Evolutionary conservation across 345 rosid genomes (phyloP).

Genomic region (Triadica sebifera): DNA sequence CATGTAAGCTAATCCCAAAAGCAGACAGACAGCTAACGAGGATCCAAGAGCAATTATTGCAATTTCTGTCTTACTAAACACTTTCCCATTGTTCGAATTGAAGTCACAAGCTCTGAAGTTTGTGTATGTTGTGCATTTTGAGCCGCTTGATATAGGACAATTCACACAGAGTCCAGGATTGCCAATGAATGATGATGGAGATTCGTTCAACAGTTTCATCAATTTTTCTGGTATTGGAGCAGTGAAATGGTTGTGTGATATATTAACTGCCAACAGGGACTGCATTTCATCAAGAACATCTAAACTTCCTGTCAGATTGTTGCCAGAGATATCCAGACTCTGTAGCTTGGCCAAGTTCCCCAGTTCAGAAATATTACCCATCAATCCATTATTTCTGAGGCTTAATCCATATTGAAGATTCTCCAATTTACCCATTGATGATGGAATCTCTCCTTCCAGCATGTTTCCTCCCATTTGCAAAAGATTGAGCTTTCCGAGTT

Average conservation of each 20-base stretch:
- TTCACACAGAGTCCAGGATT: slow-evolving; percentile 60
- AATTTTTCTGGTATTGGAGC: slow-evolving; percentile 61
- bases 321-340: slow-evolving; percentile 58
- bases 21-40: slow-evolving; percentile 27
- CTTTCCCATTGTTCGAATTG: slow-evolving; percentile 22
- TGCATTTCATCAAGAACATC: slow-evolving; percentile 36
- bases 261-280: slow-evolving; percentile 44
- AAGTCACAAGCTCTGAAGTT: slow-evolving; percentile 39
- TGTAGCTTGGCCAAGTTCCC: slow-evolving; percentile 39
- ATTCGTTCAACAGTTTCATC: slow-evolving; percentile 27
- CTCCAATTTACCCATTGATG: slow-evolving; percentile 47
- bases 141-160: slow-evolving; percentile 35
- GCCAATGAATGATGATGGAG: slow-evolving; percentile 48
- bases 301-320: slow-evolving; percentile 62
- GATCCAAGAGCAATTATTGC: slow-evolving; percentile 43
- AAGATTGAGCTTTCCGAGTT: slow-evolving; percentile 43
- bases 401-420: slow-evolving; percentile 52
- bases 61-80: slow-evolving; percentile 32
- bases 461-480: slow-evolving; percentile 60
- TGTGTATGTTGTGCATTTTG: slow-evolving; percentile 24
- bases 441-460: slow-evolving; percentile 67
- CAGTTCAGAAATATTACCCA: slow-evolving; percentile 58
- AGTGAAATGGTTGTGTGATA: slow-evolving; percentile 60
- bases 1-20: slow-evolving; percentile 35
- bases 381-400: slow-evolving; percentile 55